A percentile compares a stretch with the other conserved stretches of the same genome.
These are phyloP conservation scores for Chimonanthus salicifolius DNA, from an alignment of 164 flowering plant genomes.

Conservation along the genomic window DNA sequence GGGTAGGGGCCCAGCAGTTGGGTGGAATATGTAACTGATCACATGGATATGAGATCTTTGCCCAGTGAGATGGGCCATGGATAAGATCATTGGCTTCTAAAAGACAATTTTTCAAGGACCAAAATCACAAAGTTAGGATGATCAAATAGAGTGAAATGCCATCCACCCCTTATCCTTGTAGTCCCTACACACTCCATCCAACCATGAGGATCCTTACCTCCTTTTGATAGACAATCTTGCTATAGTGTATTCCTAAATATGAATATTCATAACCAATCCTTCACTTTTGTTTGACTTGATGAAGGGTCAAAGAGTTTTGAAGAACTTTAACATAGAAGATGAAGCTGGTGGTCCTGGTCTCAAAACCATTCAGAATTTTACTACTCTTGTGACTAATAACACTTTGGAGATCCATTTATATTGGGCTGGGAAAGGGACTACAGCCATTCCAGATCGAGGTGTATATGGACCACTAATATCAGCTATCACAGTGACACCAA, in stretches of 20 bases:
- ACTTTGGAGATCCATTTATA: conserved; percentile 62
- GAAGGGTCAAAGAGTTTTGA: conserved; percentile 55
- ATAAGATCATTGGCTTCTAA: no score
- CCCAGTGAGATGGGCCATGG: no score
- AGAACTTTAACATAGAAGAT: conserved; percentile 67
- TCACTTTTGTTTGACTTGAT: conserved; percentile 1
- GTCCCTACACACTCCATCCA: no score
- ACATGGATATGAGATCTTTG: no score
- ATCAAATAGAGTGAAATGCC: no score
- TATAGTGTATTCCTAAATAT: not conserved
- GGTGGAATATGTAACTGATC: no score
- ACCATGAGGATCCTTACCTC: no score
- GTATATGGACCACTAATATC: conserved; percentile 85
- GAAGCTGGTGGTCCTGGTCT: conserved; percentile 65
- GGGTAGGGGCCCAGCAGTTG: no score
- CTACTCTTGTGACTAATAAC: conserved; percentile 38
- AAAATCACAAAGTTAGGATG: no score
- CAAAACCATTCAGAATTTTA: conserved; percentile 49
- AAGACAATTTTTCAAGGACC: no score
- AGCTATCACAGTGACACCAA: conserved; percentile 79
- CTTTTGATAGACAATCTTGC: no score
- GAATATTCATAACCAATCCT: not conserved
- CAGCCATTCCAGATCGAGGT: conserved; percentile 71
- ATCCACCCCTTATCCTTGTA: no score
- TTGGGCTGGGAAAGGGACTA: conserved; percentile 88